Evolutionary conservation across 2,329 filamentous ascomycete species (phyloP).

Genomic region (Verticillium tricorpus): DNA sequence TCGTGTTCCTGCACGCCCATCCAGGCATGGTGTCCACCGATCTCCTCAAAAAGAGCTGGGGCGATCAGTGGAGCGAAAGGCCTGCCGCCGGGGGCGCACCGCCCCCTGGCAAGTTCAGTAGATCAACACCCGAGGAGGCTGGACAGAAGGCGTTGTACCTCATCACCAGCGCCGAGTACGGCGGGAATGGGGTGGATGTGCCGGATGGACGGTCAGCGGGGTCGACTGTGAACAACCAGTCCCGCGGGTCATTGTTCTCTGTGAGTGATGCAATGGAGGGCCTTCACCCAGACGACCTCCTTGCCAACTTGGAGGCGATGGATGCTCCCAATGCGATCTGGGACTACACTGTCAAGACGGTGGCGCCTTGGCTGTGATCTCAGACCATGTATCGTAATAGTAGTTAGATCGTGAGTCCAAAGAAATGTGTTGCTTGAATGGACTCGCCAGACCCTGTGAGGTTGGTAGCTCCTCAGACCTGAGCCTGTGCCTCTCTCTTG

Average conservation of each 20-base stretch:
- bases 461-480: too few relatives aligned
- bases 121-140: not conserved
- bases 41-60: not conserved
- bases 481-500: too few relatives aligned
- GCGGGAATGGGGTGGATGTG: not conserved
- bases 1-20: conserved; percentile 3
- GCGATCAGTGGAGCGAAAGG: not conserved
- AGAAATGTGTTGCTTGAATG: too few relatives aligned
- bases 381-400: too few relatives aligned
- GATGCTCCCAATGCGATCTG: not conserved
- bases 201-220: not conserved
- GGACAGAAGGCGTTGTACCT: not conserved
- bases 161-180: not conserved
- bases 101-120: not conserved
- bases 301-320: not conserved
- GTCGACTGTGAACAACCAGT: not conserved
- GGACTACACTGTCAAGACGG: not conserved
- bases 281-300: not conserved
- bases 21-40: not conserved
- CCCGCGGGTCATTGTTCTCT: not conserved
- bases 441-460: too few relatives aligned
- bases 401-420: too few relatives aligned
- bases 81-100: not conserved
- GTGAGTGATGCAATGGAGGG: not conserved
- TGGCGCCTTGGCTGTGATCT: too few relatives aligned